Evolutionary conservation across 2,329 filamentous ascomycete genomes (phyloP), one percentile per base, ranked within the genome.

Genomic region (Penicillium sp.): DNA sequence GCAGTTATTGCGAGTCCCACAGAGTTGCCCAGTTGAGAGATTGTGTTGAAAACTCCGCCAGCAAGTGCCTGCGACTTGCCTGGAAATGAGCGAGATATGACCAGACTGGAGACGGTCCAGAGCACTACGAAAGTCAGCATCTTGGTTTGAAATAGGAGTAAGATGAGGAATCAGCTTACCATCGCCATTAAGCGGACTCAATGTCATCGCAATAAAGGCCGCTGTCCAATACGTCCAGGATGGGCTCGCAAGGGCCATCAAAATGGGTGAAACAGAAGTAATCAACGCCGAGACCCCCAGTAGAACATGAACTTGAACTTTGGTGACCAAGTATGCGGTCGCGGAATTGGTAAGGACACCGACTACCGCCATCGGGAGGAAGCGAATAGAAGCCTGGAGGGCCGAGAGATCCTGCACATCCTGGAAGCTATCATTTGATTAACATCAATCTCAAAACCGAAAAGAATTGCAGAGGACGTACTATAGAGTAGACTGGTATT

Each of bases 181-280:
- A 14, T 50, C 48, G 5, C 27, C 48, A 14, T 33, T 31, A n/a
- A 49, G 21, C 6, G 47, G 47, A 13, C 31, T 50, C 13, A 50
- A 27, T 3, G 37, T 33, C 37, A 50, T 50, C 1, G 49, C 75
- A 10, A 77, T 61, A 55, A 82, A 82, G 9, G 75, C 76, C 48
- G 70, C 73, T 33, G 70, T 70, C 82, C 82, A 86, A 65, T 84
- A 86, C 1, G 76, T 31, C 27, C 78, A 82, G 0, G 64, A 50
- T 0, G 81, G 77, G 3, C 79, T 65, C 21, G 80, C 75, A 5
- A 85, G 43, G 0, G 83, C 84, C 83, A 86, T 86, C 3, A 86
- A 70, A 5, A 86, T 67, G 0, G 83, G 71, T 69, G 4, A 81
- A 63, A 33, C 68, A 72, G 63, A 82, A 70, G 7, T 82, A 73